A percentile compares a stretch with the other conserved stretches of the same genome.
Conservation (phyloP, 805 yeast species). For the Metschnikowia arizonensis region DNA sequence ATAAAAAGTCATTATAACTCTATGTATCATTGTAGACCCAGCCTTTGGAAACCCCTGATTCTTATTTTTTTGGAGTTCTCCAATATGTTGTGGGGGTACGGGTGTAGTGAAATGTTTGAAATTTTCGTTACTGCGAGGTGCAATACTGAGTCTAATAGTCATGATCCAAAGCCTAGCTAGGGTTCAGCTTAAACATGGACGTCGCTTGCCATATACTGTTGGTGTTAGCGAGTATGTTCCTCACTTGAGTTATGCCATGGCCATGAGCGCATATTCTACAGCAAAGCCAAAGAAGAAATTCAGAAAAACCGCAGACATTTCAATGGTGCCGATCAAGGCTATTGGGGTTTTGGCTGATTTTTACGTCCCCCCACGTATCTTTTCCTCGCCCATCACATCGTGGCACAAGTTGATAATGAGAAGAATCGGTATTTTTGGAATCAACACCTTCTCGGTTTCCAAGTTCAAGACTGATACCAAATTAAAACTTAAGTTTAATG, state of each 20-base stretch:
- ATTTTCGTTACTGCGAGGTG: conserved; percentile 6
- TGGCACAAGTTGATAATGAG: conserved; percentile 51
- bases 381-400: conserved; percentile 22
- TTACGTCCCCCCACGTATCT: conserved; percentile 38
- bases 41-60: too few species aligned
- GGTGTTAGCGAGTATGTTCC: neutral
- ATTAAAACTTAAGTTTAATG: conserved; percentile 53
- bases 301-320: conserved; percentile 25
- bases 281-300: conserved; percentile 14
- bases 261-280: conserved; percentile 15
- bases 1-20: too few species aligned
- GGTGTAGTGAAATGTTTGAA: neutral
- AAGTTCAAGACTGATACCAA: conserved; percentile 43
- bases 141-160: neutral
- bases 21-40: too few species aligned
- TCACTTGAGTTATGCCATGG: neutral
- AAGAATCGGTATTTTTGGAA: conserved; percentile 62
- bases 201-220: neutral
- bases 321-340: conserved; percentile 34
- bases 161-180: conserved; percentile 3
- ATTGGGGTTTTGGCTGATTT: conserved; percentile 42
- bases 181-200: conserved; percentile 1
- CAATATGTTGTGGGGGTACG: neutral
- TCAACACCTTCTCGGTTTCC: conserved; percentile 55
- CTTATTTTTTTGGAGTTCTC: too few species aligned